Percentiles rank a stretch among this genome's conserved stretches.
Conservation (phyloP, 78 protist species). For the Dictyostelium brefeldianum region DNA sequence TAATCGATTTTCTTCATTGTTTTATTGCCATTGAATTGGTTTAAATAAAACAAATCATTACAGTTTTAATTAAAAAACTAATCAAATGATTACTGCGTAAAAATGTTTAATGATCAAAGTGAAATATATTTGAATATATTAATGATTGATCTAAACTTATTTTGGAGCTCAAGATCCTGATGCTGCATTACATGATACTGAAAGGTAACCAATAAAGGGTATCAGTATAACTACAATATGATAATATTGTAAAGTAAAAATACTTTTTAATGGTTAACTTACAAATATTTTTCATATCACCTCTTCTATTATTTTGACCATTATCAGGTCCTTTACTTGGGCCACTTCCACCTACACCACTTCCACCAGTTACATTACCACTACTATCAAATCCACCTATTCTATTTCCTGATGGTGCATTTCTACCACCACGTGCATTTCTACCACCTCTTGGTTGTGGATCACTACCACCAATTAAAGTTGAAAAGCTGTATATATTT, state of each 20-base stretch:
- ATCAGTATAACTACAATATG: background rate
- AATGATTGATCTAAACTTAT: conserved; percentile 9
- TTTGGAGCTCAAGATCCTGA: conserved; percentile 33
- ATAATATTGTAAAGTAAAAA: background rate
- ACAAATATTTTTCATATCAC: conserved; percentile 24
- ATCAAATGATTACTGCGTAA: background rate
- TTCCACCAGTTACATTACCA: background rate
- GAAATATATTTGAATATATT: background rate
- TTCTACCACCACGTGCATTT: background rate
- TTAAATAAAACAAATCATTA: conserved; percentile 15
- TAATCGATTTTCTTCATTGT: background rate
- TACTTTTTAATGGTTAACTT: background rate
- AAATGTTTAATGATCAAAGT: too few relatives aligned
- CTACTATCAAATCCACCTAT: conserved; percentile 9
- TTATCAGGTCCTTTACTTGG: background rate
- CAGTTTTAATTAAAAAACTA: background rate
- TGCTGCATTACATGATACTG: conserved; percentile 18
- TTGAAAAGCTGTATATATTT: background rate
- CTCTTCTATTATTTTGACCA: conserved; percentile 5
- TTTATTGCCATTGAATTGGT: conserved; percentile 3
- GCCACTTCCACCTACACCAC: background rate
- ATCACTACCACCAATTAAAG: background rate
- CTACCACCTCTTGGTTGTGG: background rate
- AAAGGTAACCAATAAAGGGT: background rate
- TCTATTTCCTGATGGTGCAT: background rate